Conservation (phyloP, 352 stramenopile species). For the Pythium utonaiense region DNA sequence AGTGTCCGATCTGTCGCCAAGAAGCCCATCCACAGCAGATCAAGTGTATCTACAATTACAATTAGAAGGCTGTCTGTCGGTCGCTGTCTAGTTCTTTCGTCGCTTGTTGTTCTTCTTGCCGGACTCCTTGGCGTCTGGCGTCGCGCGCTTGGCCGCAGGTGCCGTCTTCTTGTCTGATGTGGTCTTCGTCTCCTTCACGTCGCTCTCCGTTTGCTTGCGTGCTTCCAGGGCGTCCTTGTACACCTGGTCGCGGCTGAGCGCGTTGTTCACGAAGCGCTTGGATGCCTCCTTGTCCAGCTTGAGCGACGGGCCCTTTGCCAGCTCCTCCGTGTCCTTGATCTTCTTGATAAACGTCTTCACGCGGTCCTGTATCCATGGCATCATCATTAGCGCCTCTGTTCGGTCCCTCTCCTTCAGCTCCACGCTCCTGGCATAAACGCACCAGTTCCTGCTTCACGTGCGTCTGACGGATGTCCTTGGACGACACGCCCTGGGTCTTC, state of each 20-base stretch:
- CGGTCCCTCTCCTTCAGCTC: background rate
- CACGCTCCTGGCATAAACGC: background rate
- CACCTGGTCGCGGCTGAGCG: constrained; percentile 82
- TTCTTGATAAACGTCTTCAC: constrained; percentile 88
- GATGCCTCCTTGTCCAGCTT: constrained; percentile 76
- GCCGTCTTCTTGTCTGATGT: constrained; percentile 17
- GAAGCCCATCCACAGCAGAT: constrained; percentile 87
- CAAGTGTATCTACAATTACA: constrained; percentile 90
- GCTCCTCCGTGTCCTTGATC: constrained; percentile 86
- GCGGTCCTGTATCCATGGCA: constrained; percentile 58
- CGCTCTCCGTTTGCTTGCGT: constrained; percentile 43
- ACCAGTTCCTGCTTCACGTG: constrained; percentile 88
- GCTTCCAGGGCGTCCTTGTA: constrained; percentile 67
- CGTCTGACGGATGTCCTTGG: constrained; percentile 87
- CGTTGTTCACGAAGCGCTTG: constrained; percentile 82
- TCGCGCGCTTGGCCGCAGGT: constrained; percentile 9
- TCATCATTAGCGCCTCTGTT: background rate
- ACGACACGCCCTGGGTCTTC: constrained; percentile 82
- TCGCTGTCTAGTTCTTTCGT: constrained; percentile 25
- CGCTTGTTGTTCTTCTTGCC: constrained; percentile 55
- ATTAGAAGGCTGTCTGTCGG: constrained; percentile 28
- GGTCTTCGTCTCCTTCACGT: constrained; percentile 40
- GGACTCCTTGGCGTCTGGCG: constrained; percentile 21
- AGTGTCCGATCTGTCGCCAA: constrained; percentile 89
- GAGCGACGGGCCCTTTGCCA: constrained; percentile 70